These are phyloP conservation scores for Tetracladium maxilliforme DNA, from an alignment of 2,329 filamentous ascomycete genomes.

Conservation along the genomic window DNA sequence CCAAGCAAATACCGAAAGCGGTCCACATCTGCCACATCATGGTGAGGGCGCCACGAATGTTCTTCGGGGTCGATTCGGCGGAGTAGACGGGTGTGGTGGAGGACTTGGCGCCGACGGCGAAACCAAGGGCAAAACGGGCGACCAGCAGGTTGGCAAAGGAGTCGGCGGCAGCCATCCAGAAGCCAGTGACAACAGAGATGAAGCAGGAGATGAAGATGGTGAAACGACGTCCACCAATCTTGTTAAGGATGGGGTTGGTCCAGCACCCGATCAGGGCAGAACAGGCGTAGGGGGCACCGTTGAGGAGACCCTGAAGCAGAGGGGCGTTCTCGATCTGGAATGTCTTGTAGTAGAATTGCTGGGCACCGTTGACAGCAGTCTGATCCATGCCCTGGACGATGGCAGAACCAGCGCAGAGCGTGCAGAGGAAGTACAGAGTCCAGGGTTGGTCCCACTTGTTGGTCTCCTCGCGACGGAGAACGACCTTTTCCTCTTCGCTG, in stretches of 20 bases:
- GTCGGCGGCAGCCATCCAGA: constrained; percentile 34
- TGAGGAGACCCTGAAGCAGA: constrained; percentile 48
- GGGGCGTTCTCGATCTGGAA: constrained; percentile 16
- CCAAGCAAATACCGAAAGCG: constrained; percentile 37
- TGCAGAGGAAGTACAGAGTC: constrained; percentile 50
- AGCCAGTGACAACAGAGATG: constrained; percentile 39
- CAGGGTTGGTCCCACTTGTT: constrained; percentile 56
- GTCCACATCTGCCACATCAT: constrained; percentile 56
- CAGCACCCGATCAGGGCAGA: constrained; percentile 58
- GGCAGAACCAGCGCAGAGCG: constrained; percentile 52
- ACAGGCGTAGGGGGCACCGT: constrained; percentile 47
- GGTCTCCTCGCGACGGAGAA: constrained; percentile 43
- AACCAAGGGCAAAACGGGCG: constrained; percentile 52
- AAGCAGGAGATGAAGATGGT: constrained; percentile 56
- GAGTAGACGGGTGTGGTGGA: constrained; percentile 58
- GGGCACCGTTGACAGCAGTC: constrained; percentile 54
- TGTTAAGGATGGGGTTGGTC: constrained; percentile 59
- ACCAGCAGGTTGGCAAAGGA: constrained; percentile 59
- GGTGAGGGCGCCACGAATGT: constrained; percentile 51
- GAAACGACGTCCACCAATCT: constrained; percentile 49
- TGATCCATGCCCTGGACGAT: constrained; percentile 61
- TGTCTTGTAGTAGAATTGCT: constrained; percentile 43
- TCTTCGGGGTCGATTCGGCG: constrained; percentile 50
- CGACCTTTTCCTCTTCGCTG: constrained; percentile 38
- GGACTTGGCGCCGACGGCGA: constrained; percentile 57